phyloP scores from a whole-genome alignment of 352 stramenopile species.

The Bremia lactucae region DNA sequence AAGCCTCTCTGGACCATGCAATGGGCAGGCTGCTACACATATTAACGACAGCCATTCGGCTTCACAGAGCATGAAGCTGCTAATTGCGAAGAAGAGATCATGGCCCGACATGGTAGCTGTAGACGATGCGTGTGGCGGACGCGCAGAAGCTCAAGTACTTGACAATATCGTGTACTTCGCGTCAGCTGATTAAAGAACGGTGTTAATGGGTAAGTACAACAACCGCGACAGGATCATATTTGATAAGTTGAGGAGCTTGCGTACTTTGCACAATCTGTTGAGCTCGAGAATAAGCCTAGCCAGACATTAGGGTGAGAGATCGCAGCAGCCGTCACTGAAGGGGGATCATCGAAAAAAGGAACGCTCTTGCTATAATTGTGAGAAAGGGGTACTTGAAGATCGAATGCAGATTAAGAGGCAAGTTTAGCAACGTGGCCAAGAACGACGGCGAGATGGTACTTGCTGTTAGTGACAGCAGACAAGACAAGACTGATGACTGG shows the following conservation, averaged over 20 bases:
- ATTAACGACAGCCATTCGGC: too few species aligned
- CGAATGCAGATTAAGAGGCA: too few species aligned
- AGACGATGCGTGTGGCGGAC: not conserved
- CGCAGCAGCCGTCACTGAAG: not conserved
- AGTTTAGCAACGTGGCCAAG: not conserved
- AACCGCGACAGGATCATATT: not conserved
- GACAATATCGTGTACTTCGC: not conserved
- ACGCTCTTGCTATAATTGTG: too few species aligned
- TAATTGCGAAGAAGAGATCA: too few species aligned
- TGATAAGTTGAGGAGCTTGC: not conserved
- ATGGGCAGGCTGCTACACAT: too few species aligned
- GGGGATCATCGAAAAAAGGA: too few species aligned
- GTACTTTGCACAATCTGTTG: not conserved
- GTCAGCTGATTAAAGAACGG: not conserved
- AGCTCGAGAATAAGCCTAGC: not conserved
- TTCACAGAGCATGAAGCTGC: too few species aligned
- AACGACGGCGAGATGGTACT: too few species aligned
- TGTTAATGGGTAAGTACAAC: not conserved
- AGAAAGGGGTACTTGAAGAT: too few species aligned
- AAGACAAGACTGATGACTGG: too few species aligned
- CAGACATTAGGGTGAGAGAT: not conserved
- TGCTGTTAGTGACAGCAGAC: too few species aligned
- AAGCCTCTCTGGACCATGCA: too few species aligned
- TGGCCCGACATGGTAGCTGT: not conserved
- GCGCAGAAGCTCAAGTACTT: not conserved